Evolutionary conservation across 495 filamentous ascomycete species (phyloP).

Genomic region (Penicillium dipodomyicola): DNA sequence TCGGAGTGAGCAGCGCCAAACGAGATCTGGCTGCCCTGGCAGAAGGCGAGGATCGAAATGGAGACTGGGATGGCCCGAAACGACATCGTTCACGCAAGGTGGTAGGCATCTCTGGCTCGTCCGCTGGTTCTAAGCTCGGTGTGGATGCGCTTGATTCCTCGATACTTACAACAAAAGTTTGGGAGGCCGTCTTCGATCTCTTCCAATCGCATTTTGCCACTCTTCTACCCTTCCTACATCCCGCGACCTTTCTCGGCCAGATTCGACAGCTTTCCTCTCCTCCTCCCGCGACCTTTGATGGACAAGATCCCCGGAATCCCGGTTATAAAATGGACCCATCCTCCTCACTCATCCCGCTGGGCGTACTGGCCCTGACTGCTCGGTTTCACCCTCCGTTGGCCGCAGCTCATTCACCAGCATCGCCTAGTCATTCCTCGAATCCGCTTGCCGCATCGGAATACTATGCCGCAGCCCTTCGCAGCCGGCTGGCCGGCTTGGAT

Average conservation of each 20-base stretch:
- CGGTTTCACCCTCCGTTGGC: slow-evolving; percentile 72
- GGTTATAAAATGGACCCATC: slow-evolving; percentile 46
- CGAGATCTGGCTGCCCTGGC: slow-evolving; percentile 50
- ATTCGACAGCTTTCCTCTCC: slow-evolving; percentile 45
- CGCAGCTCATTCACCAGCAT: slow-evolving; percentile 56
- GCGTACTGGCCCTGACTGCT: slow-evolving; percentile 75
- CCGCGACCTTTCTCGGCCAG: slow-evolving; percentile 67
- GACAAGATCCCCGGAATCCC: slow-evolving; percentile 30
- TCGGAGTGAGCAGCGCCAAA: slow-evolving; percentile 55
- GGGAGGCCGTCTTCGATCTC: slow-evolving; percentile 70
- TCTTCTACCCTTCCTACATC: slow-evolving; percentile 78
- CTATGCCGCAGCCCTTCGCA: slow-evolving; percentile 70
- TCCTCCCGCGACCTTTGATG: slow-evolving; percentile 22
- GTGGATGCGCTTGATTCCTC: slow-evolving; percentile 45
- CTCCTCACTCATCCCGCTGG: slow-evolving; percentile 65
- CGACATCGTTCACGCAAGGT: slow-evolving; percentile 55
- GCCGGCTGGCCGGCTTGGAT: slow-evolving; percentile 57
- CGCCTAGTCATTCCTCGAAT: slow-evolving; percentile 49
- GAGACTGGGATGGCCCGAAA: slow-evolving; percentile 59
- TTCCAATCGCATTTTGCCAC: slow-evolving; percentile 82
- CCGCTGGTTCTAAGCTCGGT: slow-evolving; percentile 35
- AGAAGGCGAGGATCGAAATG: slow-evolving; percentile 56
- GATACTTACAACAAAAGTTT: slow-evolving; percentile 65
- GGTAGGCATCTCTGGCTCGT: slow-evolving; percentile 35
- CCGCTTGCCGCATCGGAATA: slow-evolving; percentile 72